Base-by-base conservation (phyloP, 2,329 filamentous ascomycete species). In the Arthrobotrys sphaeroides region DNA sequence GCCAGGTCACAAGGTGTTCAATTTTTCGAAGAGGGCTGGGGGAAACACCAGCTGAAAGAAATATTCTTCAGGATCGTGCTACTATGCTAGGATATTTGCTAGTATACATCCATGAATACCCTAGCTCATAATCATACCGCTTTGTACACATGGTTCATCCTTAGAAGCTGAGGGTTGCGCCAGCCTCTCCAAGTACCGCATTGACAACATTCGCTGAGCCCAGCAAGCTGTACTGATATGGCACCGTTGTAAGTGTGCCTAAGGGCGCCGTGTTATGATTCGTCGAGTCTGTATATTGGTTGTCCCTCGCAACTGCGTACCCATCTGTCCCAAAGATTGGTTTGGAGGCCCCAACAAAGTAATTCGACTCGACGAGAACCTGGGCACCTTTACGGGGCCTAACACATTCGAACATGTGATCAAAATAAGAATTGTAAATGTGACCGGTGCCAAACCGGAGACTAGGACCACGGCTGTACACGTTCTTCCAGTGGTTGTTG, bases 371-470 rank as follows among this genome's bases (percentile, higher is more conserved):
- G 26, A 88, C 84, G 26, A 88, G 84, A 13, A 88, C 82, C 80
- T 88, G 84, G 10, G 87, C 86, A 7, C 84, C 85, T 78, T 85
- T 83, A 57, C 86, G 85, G 47, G 86, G 85, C 83, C 88, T 88
- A 83, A 89, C 84, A 53, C 84, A 86, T 45, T 85, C 85, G 55
- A 82, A 83, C 61, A 83, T 80, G 77, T 85, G 79, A 78, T 82
- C 81, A 80, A 83, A 84, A 81, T 84, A 85, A 79, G 83, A 85
- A 80, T 82, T 83, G 13, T 10, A 87, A 79, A 87, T 80, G 82
- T 91, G 89, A 9, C 84, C 88, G 43, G 87, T 90, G 26, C 89
- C 89, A 83, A 91, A 91, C 78, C 89, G 88, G 81, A 90, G 81
- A 2, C 85, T 87, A 1, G 90, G 89, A 0, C 83, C 84, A 60